These are phyloP conservation scores for Cladosporium sp. DNA, from an alignment of 2,329 filamentous ascomycete genomes.

Conservation along the genomic window DNA sequence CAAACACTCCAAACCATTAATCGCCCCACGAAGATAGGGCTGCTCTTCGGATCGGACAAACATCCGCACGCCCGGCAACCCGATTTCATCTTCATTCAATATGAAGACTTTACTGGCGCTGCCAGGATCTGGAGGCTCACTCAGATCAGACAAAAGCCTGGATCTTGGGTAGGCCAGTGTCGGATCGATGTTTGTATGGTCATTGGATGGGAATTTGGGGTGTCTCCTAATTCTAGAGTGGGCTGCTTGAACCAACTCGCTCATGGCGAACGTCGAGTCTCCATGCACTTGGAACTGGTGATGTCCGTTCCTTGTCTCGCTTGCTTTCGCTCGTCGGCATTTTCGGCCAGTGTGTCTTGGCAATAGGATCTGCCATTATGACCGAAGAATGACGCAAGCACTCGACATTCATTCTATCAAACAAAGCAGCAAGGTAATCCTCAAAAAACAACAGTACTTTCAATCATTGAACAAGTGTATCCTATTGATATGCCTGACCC, in stretches of 20 bases:
- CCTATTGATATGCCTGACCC: neutral
- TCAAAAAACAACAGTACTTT: neutral
- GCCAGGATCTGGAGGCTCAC: neutral
- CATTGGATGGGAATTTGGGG: neutral
- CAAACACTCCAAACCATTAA: conserved; percentile 7
- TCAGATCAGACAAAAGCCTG: neutral
- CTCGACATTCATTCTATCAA: neutral
- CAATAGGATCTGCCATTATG: neutral
- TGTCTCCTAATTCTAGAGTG: conserved; percentile 6
- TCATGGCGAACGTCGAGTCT: neutral
- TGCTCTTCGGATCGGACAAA: conserved; percentile 8
- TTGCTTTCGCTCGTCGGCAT: neutral
- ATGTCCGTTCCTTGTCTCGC: neutral
- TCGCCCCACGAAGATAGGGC: conserved; percentile 9
- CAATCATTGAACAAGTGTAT: neutral
- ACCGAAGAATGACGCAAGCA: neutral
- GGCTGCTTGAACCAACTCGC: neutral
- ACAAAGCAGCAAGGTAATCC: neutral
- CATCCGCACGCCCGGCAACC: conserved; percentile 3
- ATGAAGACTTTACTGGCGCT: conserved; percentile 2
- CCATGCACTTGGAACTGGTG: neutral
- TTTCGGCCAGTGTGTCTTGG: neutral
- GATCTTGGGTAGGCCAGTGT: neutral
- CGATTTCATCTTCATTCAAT: neutral
- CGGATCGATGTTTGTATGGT: neutral